Percentiles rank a stretch among this genome's conserved stretches.
Evolutionary conservation across 768 basidiomycete species (phyloP).

Genomic region (Austroboletus eburneus): DNA sequence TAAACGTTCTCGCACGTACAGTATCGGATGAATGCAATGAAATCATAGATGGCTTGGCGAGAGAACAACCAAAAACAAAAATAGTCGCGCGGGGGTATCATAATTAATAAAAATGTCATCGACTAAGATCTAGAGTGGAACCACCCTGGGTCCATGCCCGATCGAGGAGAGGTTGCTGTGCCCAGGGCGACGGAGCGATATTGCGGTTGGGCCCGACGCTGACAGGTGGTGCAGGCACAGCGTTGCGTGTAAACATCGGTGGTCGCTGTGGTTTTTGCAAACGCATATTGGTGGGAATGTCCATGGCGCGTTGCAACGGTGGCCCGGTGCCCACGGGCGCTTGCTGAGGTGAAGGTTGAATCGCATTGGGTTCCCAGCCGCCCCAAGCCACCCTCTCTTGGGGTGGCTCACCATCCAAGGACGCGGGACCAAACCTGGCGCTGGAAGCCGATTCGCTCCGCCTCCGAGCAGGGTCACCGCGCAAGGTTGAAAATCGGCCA

Average conservation of each 20-base stretch:
- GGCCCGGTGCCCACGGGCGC: constrained; percentile 20
- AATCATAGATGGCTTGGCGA: constrained; percentile 23
- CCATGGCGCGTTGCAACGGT: constrained; percentile 46
- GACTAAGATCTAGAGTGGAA: constrained; percentile 37
- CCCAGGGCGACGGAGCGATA: constrained; percentile 38
- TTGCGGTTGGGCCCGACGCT: constrained; percentile 35
- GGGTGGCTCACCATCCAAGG: constrained; percentile 28
- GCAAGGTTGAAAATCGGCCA: constrained; percentile 29
- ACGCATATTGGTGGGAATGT: constrained; percentile 49
- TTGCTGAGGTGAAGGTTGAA: constrained; percentile 30
- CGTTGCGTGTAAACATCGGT: constrained; percentile 47
- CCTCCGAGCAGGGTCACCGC: constrained; percentile 17
- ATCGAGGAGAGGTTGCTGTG: constrained; percentile 38
- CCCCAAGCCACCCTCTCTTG: constrained; percentile 23
- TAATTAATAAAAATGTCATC: constrained; percentile 20
- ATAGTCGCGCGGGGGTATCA: constrained; percentile 2
- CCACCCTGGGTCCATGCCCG: constrained; percentile 42
- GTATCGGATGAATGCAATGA: background rate
- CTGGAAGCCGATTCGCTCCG: constrained; percentile 26
- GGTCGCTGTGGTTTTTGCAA: constrained; percentile 53
- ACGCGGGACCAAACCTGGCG: constrained; percentile 24
- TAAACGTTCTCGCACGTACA: too few relatives aligned
- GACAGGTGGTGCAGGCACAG: constrained; percentile 33
- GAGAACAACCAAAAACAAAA: background rate
- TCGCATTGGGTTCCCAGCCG: constrained; percentile 26